Evolutionary conservation across 176 grass and related monocot genomes (phyloP), one percentile per base, ranked within the genome.

Genomic region (Tillandsia fasciculata): DNA sequence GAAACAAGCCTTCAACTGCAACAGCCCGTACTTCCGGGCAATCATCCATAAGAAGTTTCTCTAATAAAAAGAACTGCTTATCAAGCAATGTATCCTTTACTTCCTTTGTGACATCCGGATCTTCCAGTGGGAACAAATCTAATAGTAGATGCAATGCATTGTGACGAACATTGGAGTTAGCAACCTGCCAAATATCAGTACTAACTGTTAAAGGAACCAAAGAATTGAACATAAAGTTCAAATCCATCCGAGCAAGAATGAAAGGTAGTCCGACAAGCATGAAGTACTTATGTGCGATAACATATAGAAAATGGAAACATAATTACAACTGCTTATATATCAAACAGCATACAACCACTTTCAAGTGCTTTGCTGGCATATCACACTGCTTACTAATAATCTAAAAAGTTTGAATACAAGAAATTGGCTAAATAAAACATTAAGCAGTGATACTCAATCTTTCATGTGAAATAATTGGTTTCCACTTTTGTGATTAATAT

Each of bases 41-140:
- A 4, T 89, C 88, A 76, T 97, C 93, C 65, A 78, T 64, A 47
- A 92, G 84, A 73, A 97, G 87, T 73, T 86, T 97, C 64, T 97
- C 84, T 64, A 92, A 72, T 74, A 92, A 90, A 76, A 81, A 90
- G 70, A 90, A 82, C 48, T 97, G 94, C 70, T 84, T 97, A 75
- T 90, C 73, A 76, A 90, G 70, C 14, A 97, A 81, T 65, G 83
- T 79, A 70, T 90, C 94, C 5, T 97, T 97, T 33, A 81, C 69
- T 72, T 92, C 94, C 54, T 91, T 92, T 68, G 94, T 97, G 52
- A 83, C 84, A 79, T 92, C 89, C 27, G 84, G 89, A 77, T 97
- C 94, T 78, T 92, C 79, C 77, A 99, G 82, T 67, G 94, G 94
- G 78, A 99, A 93, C 67, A 99, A 71, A 87, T 99, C 87, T 73